These are phyloP conservation scores for Apiotrichum laibachii DNA, from an alignment of 1,284 basidiomycete genomes.

Conservation along the genomic window DNA sequence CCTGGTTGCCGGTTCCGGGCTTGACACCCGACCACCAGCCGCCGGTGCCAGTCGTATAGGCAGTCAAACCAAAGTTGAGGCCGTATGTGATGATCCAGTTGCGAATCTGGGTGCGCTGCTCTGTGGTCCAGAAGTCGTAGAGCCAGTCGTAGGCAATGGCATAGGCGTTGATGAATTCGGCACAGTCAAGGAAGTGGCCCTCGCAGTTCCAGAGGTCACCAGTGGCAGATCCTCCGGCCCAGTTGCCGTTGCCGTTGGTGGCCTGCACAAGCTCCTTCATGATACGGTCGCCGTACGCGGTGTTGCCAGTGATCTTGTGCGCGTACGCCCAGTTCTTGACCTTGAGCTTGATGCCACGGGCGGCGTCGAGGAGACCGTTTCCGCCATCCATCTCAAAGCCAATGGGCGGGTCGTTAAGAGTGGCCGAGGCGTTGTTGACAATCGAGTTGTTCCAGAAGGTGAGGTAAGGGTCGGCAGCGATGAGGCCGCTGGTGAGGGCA, in stretches of 20 bases:
- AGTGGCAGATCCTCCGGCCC: conserved; percentile 47
- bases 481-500: conserved; percentile 67
- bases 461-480: conserved; percentile 80
- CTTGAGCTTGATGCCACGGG: conserved; percentile 82
- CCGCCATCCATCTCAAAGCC: conserved; percentile 73
- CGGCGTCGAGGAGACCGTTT: conserved; percentile 90
- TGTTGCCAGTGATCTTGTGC: conserved; percentile 86
- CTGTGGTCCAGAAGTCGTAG: conserved; percentile 75
- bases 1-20: conserved; percentile 19
- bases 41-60: conserved; percentile 52
- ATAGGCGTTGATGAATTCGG: conserved; percentile 81
- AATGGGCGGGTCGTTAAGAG: conserved; percentile 62
- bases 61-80: conserved; percentile 62
- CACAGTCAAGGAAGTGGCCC: conserved; percentile 88
- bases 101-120: conserved; percentile 70
- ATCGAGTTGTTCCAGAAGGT: conserved; percentile 87
- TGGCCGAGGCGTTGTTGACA: conserved; percentile 81
- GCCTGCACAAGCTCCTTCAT: conserved; percentile 69
- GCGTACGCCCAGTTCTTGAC: conserved; percentile 92
- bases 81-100: conserved; percentile 76
- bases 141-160: conserved; percentile 94
- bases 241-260: neutral
- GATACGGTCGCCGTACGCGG: conserved; percentile 73
- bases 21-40: conserved; percentile 54
- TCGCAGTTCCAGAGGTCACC: conserved; percentile 78